A percentile compares a stretch with the other conserved stretches of the same genome.
Conservation (phyloP, 192 early-diverging fungal genomes). For the Entomortierella lignicola region DNA sequence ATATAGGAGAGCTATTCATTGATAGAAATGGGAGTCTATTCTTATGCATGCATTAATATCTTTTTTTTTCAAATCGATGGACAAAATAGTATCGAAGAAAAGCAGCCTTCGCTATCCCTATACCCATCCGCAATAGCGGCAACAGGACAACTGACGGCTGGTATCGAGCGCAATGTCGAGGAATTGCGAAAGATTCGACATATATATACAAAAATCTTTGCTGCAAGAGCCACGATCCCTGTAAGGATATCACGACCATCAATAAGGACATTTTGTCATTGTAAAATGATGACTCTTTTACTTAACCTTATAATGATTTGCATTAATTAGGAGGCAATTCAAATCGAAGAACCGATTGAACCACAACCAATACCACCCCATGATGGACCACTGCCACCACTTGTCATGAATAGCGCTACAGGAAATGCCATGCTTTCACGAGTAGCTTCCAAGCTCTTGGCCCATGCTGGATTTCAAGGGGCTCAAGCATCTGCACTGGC, state of each 20-base stretch:
- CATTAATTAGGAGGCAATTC: slow-evolving; percentile 20
- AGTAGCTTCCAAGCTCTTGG: slow-evolving; percentile 72
- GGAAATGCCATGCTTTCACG: slow-evolving; percentile 73
- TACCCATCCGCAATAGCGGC: slow-evolving; percentile 49
- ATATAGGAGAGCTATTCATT: neutral
- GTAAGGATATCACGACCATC: slow-evolving; percentile 36
- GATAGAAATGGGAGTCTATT: too few relatives aligned
- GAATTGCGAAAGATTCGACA: slow-evolving; percentile 56
- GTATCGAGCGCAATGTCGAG: slow-evolving; percentile 58
- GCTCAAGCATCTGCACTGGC: slow-evolving; percentile 71
- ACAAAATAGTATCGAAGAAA: slow-evolving; percentile 21
- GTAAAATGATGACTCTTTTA: neutral
- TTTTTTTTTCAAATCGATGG: neutral
- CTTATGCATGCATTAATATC: neutral
- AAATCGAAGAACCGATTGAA: slow-evolving; percentile 37
- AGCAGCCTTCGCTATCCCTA: slow-evolving; percentile 54
- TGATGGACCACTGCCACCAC: slow-evolving; percentile 56
- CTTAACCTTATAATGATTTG: neutral
- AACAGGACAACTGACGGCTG: slow-evolving; percentile 52
- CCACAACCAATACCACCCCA: slow-evolving; percentile 18
- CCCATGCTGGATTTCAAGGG: slow-evolving; percentile 93
- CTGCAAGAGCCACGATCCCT: slow-evolving; percentile 50
- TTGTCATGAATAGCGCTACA: slow-evolving; percentile 65
- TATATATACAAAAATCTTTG: slow-evolving; percentile 58
- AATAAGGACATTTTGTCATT: too few relatives aligned